phyloP scores from a whole-genome alignment of 768 basidiomycete genomes.

The Russula olivacea region DNA sequence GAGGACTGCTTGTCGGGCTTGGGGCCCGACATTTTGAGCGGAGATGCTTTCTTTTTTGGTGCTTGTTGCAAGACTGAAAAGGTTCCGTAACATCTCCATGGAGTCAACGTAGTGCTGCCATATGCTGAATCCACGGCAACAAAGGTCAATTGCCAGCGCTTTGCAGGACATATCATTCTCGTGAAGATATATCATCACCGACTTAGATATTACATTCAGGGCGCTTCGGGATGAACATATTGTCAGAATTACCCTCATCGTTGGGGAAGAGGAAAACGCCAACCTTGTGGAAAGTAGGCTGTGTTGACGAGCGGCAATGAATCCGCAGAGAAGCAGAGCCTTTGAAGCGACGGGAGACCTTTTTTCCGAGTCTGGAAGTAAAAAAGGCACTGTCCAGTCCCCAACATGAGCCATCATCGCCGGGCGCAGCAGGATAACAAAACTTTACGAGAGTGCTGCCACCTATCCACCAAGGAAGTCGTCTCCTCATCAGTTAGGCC shows the following conservation, averaged over 20 bases:
- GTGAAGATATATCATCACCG: conserved; percentile 70
- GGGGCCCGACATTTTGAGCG: conserved; percentile 61
- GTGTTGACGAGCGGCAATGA: conserved; percentile 76
- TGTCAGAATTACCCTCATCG: not conserved
- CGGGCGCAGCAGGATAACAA: not conserved
- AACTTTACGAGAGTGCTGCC: conserved; percentile 57
- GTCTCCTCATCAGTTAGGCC: conserved; percentile 65
- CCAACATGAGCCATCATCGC: conserved; percentile 16
- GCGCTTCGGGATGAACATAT: conserved; percentile 41
- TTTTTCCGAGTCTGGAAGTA: conserved; percentile 55
- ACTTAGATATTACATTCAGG: conserved; percentile 79
- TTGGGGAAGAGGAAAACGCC: conserved; percentile 19
- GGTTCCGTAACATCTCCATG: conserved; percentile 76
- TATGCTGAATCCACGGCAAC: conserved; percentile 83
- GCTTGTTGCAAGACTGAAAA: conserved; percentile 76
- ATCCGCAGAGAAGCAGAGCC: conserved; percentile 77
- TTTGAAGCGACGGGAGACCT: conserved; percentile 55
- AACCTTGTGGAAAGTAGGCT: conserved; percentile 74
- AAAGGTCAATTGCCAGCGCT: conserved; percentile 79
- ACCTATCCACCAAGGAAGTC: conserved; percentile 48
- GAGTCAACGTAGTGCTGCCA: conserved; percentile 95
- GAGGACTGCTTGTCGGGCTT: conserved; percentile 78
- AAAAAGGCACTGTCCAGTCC: conserved; percentile 46
- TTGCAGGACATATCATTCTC: conserved; percentile 63
- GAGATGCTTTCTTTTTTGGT: conserved; percentile 63